Evolutionary conservation across 192 early-diverging fungal species (phyloP).

Genomic region (Coemansia aciculifera): DNA sequence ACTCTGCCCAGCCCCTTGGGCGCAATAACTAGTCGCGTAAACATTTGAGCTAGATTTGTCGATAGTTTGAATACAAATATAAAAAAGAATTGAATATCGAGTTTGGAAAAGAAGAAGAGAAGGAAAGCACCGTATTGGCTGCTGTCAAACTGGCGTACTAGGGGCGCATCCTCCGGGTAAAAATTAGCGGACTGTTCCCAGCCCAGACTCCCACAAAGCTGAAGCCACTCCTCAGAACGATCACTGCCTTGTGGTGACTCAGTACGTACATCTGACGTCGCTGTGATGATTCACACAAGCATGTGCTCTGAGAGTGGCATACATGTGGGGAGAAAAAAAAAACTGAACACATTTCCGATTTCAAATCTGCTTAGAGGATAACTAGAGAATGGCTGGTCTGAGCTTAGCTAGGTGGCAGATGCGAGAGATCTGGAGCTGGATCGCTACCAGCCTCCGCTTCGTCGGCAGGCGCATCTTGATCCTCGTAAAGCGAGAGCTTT

Average conservation of each 20-base stretch:
- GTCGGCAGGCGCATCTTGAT: conserved; percentile 59
- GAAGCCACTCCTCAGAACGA: background rate
- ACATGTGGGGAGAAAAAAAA: background rate
- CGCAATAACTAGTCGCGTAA: conserved; percentile 27
- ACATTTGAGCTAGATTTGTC: conserved; percentile 9
- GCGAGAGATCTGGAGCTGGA: conserved; percentile 77
- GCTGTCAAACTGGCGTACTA: background rate
- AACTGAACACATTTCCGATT: background rate
- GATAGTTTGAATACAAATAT: background rate
- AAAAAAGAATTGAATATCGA: background rate
- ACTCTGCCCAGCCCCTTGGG: background rate
- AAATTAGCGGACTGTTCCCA: background rate
- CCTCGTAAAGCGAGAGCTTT: conserved; percentile 71
- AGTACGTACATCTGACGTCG: background rate
- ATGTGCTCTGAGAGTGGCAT: background rate
- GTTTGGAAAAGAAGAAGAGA: background rate
- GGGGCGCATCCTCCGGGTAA: background rate
- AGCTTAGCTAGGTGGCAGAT: conserved; percentile 88
- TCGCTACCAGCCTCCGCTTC: conserved; percentile 37
- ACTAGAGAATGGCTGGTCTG: background rate
- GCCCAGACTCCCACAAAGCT: background rate
- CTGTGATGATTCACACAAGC: background rate
- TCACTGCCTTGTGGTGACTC: background rate
- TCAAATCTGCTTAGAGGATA: background rate
- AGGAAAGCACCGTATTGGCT: background rate